Evolutionary conservation across 768 basidiomycete genomes (phyloP).

Genomic region (Dentipellis fragilis): DNA sequence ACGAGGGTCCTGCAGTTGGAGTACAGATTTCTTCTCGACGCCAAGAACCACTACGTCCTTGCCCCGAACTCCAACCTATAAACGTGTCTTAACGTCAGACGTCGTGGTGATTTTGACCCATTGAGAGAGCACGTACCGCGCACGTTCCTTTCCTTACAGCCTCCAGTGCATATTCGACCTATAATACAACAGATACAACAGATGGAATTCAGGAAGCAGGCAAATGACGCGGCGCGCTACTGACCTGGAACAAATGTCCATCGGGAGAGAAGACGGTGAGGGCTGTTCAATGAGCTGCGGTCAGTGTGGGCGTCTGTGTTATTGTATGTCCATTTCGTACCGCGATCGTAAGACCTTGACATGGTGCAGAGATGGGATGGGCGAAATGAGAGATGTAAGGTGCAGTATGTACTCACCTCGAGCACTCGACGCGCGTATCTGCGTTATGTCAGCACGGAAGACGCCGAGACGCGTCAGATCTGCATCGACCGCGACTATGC

Average conservation of each 20-base stretch:
- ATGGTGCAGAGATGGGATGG: slow-evolving; percentile 24
- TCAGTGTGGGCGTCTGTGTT: too few species aligned
- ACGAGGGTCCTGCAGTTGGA: slow-evolving; percentile 95
- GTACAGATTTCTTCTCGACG: slow-evolving; percentile 96
- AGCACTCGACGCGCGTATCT: too few species aligned
- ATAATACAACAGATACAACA: slow-evolving; percentile 19
- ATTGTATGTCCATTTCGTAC: slow-evolving; percentile 28
- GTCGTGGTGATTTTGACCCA: slow-evolving; percentile 4
- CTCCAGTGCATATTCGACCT: slow-evolving; percentile 99
- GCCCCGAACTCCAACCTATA: slow-evolving; percentile 89
- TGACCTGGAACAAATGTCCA: slow-evolving; percentile 95
- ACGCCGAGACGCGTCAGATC: too few species aligned
- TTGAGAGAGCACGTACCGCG: slow-evolving; percentile 50
- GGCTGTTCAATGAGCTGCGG: slow-evolving; percentile 33
- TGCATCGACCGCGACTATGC: too few species aligned
- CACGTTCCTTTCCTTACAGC: slow-evolving; percentile 96
- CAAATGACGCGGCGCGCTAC: slow-evolving; percentile 7
- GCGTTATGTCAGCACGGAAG: too few species aligned
- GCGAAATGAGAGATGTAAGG: too few species aligned
- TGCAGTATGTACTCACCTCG: too few species aligned
- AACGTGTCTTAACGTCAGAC: background rate
- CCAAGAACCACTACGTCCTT: slow-evolving; percentile 92
- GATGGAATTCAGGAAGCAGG: slow-evolving; percentile 7
- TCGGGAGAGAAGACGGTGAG: slow-evolving; percentile 98
- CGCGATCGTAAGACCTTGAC: slow-evolving; percentile 97